Evolutionary conservation across 1,284 basidiomycete species (phyloP).

Genomic region (Marasmius oreades): DNA sequence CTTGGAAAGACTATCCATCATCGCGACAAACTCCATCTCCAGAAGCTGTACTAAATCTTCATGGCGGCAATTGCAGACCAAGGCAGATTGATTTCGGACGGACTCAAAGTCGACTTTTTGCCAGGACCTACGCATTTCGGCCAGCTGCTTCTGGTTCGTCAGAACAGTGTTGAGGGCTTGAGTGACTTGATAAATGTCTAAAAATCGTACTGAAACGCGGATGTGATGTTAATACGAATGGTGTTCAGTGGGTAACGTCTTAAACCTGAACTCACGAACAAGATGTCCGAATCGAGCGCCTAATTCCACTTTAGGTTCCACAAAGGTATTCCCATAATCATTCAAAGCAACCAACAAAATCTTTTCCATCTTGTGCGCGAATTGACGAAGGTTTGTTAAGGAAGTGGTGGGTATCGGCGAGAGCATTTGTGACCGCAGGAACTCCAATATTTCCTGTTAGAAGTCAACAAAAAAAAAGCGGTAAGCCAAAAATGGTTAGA

Average conservation of each 20-base stretch:
- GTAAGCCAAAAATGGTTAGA: slow-evolving; percentile 9
- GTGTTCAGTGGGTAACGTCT: too few relatives aligned
- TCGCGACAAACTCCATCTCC: slow-evolving; percentile 78
- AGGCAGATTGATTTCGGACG: slow-evolving; percentile 84
- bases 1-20: slow-evolving; percentile 69
- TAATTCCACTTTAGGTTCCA: slow-evolving; percentile 85
- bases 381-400: slow-evolving; percentile 67
- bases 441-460: slow-evolving; percentile 78
- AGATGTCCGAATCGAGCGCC: slow-evolving; percentile 86
- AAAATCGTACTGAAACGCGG: slow-evolving; percentile 65
- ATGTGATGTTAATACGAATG: too few relatives aligned
- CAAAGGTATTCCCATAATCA: slow-evolving; percentile 83
- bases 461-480: slow-evolving; percentile 12
- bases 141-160: slow-evolving; percentile 79
- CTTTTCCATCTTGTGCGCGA: slow-evolving; percentile 91
- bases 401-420: slow-evolving; percentile 69
- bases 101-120: slow-evolving; percentile 85
- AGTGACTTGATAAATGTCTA: slow-evolving; percentile 87
- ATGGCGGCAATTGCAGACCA: slow-evolving; percentile 88
- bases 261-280: slow-evolving; percentile 59
- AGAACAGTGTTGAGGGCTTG: slow-evolving; percentile 82
- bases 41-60: slow-evolving; percentile 81
- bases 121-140: slow-evolving; percentile 85
- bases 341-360: slow-evolving; percentile 77
- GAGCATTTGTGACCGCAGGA: slow-evolving; percentile 78